Evolutionary conservation across 2,329 filamentous ascomycete genomes (phyloP).

Genomic region (Colletotrichum orchidophilum): DNA sequence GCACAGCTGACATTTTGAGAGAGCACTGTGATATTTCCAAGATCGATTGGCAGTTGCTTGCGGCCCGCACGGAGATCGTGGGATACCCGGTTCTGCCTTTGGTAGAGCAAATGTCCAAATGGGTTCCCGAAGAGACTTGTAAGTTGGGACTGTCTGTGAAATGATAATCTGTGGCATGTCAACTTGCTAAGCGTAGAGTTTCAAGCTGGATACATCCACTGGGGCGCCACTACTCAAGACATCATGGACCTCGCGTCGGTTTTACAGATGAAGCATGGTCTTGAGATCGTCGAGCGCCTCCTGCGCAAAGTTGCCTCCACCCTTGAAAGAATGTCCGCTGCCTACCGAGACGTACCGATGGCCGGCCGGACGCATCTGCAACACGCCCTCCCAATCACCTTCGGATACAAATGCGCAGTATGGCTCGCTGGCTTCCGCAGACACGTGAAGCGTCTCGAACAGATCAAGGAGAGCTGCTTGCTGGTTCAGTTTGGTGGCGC

Average conservation of each 20-base stretch:
- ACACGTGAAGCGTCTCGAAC: constrained; percentile 56
- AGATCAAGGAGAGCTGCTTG: constrained; percentile 56
- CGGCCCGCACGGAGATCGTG: constrained; percentile 62
- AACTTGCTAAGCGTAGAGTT: neutral
- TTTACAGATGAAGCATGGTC: constrained; percentile 61
- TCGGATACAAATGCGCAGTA: constrained; percentile 66
- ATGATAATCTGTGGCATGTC: too few relatives aligned
- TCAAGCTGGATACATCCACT: constrained; percentile 57
- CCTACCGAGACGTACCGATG: constrained; percentile 63
- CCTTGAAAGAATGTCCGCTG: constrained; percentile 51
- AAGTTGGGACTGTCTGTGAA: constrained; percentile 1
- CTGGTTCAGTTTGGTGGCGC: constrained; percentile 67
- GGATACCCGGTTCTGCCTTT: constrained; percentile 63
- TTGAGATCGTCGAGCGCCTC: constrained; percentile 56
- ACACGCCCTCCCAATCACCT: constrained; percentile 65
- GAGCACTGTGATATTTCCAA: constrained; percentile 39
- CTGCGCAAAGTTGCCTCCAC: constrained; percentile 53
- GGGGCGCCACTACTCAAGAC: constrained; percentile 68
- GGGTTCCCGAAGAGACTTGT: constrained; percentile 44
- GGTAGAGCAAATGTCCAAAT: constrained; percentile 55
- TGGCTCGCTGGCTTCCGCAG: constrained; percentile 60
- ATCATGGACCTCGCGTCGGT: constrained; percentile 66
- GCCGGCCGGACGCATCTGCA: constrained; percentile 67
- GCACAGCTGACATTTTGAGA: constrained; percentile 47
- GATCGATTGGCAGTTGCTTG: constrained; percentile 42